Evolutionary conservation across 202 grass and related monocot genomes (phyloP).

Genomic region (Dendrocalamus latiflorus): DNA sequence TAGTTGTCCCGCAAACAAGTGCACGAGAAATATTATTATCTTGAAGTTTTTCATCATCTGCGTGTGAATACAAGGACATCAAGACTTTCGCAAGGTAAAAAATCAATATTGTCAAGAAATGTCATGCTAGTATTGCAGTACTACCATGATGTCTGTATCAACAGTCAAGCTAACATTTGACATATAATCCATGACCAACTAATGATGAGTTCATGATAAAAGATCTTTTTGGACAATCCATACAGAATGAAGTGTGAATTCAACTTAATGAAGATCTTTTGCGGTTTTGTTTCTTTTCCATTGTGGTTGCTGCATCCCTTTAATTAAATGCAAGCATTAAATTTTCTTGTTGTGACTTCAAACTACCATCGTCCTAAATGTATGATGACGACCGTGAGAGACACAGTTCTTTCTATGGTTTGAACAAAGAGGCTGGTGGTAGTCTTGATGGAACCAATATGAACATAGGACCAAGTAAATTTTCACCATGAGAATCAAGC

Average conservation of each 20-base stretch:
- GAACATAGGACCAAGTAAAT: neutral
- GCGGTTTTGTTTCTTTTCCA: constrained; percentile 1
- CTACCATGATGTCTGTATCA: neutral
- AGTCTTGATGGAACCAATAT: constrained; percentile 20
- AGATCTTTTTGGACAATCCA: neutral
- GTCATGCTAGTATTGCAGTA: neutral
- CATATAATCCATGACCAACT: neutral
- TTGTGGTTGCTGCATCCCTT: constrained; percentile 30
- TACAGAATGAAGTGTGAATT: constrained; percentile 10
- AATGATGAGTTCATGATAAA: neutral
- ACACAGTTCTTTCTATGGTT: constrained; percentile 19
- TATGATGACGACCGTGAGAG: constrained; percentile 24
- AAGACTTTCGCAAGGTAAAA: constrained; percentile 14
- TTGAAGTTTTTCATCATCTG: constrained; percentile 26
- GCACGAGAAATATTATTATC: neutral
- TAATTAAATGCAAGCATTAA: constrained; percentile 35
- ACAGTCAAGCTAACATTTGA: neutral
- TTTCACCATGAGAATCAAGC: neutral
- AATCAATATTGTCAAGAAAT: neutral
- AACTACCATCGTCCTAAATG: constrained; percentile 27
- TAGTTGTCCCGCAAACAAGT: constrained; percentile 22
- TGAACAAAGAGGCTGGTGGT: constrained; percentile 18
- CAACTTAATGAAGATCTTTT: neutral
- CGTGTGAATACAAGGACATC: neutral
- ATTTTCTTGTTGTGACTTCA: constrained; percentile 33